Percentiles rank a stretch among this genome's conserved stretches.
phyloP scores from a whole-genome alignment of 306 rosid species.

The Mimosa pudica region DNA sequence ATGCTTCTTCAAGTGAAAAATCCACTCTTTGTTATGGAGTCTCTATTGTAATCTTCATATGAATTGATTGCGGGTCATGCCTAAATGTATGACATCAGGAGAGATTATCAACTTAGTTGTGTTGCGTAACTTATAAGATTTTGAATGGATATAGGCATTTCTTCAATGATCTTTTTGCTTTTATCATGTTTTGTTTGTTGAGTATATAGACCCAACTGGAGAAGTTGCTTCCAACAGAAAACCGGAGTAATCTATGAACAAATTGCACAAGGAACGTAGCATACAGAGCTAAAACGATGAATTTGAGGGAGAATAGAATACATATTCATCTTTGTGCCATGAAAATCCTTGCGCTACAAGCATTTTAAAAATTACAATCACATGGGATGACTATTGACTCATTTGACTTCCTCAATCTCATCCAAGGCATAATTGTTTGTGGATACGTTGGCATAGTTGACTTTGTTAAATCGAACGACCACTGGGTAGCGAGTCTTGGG shows the following conservation, averaged over 20 bases:
- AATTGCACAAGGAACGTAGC: constrained; percentile 15
- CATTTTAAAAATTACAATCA: constrained; percentile 34
- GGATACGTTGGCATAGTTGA: constrained; percentile 74
- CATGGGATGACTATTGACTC: constrained; percentile 37
- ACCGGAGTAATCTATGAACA: neutral
- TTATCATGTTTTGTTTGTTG: neutral
- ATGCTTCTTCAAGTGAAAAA: constrained; percentile 3
- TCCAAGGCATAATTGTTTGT: constrained; percentile 84
- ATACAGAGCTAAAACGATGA: constrained; percentile 3
- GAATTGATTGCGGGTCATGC: constrained; percentile 5
- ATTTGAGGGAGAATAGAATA: constrained; percentile 45
- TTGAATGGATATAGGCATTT: neutral
- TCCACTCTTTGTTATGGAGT: constrained; percentile 11
- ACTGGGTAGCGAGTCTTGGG: constrained; percentile 75
- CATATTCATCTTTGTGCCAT: constrained; percentile 33
- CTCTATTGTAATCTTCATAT: neutral
- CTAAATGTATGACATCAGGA: constrained; percentile 4
- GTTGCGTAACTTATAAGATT: neutral
- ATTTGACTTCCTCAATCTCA: constrained; percentile 66
- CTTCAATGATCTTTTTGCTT: neutral
- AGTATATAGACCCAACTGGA: neutral
- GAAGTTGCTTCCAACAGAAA: neutral
- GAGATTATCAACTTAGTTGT: neutral
- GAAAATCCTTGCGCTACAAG: constrained; percentile 30
- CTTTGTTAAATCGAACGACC: constrained; percentile 77